phyloP scores from a whole-genome alignment of 179 eudicot genomes.

The Heliamphora pulchella region DNA sequence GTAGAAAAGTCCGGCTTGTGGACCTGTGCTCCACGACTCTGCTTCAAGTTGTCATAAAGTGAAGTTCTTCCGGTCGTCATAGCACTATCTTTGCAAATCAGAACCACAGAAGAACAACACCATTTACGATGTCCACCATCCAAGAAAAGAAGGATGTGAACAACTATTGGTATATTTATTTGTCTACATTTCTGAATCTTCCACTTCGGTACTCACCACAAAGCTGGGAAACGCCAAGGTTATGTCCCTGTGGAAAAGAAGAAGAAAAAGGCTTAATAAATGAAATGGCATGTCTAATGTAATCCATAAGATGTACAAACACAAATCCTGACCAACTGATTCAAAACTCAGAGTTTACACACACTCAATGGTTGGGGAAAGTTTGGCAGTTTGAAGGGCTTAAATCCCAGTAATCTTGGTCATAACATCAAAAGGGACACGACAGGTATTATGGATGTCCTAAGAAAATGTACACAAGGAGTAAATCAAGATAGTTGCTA shows the following conservation, averaged over 20 bases:
- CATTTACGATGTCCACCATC: background rate
- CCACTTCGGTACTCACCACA: constrained; percentile 53
- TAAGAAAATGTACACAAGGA: background rate
- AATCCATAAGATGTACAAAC: background rate
- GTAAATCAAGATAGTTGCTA: background rate
- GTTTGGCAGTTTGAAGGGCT: background rate
- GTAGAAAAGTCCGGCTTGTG: background rate
- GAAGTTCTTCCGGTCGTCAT: background rate
- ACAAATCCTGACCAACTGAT: background rate
- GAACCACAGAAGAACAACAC: background rate
- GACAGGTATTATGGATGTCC: too few relatives aligned
- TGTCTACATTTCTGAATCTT: constrained; percentile 40
- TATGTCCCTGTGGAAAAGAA: constrained; percentile 54
- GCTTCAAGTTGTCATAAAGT: background rate
- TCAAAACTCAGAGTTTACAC: background rate
- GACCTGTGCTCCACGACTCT: too few relatives aligned
- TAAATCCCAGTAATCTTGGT: too few relatives aligned
- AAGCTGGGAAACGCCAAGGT: constrained; percentile 89
- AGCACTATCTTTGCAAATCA: background rate
- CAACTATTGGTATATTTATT: background rate
- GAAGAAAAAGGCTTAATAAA: background rate
- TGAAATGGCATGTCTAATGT: background rate
- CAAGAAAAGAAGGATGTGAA: background rate
- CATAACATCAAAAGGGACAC: constrained; percentile 3
- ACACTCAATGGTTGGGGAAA: background rate